Conservation (phyloP, 108 stramenopile genomes). For the Skeletonema menzelii region DNA sequence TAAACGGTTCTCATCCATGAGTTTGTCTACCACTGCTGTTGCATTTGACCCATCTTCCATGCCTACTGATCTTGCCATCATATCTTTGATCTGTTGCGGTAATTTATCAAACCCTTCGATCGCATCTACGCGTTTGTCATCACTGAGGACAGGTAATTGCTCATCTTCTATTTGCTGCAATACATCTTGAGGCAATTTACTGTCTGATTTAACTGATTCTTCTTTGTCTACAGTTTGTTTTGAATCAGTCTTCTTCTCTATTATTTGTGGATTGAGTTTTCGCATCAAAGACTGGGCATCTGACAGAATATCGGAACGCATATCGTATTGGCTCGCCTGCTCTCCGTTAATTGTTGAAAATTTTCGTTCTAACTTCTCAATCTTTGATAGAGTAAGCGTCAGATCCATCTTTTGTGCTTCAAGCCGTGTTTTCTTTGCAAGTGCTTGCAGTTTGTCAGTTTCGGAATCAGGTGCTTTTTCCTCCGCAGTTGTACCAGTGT, state of each 20-base stretch:
- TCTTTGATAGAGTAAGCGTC: constrained; percentile 30
- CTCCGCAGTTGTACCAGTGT: neutral
- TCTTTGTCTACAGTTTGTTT: neutral
- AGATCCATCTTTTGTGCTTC: constrained; percentile 41
- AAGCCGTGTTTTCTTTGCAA: constrained; percentile 25
- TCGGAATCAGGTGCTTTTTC: constrained; percentile 8
- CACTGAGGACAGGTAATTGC: constrained; percentile 6
- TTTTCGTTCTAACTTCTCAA: constrained; percentile 33
- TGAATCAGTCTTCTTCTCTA: neutral
- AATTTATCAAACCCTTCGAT: constrained; percentile 27
- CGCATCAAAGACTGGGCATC: neutral
- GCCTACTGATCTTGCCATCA: constrained; percentile 45
- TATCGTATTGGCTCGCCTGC: neutral
- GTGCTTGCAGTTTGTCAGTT: constrained; percentile 21
- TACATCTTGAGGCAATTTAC: neutral
- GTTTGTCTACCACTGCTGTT: constrained; percentile 40
- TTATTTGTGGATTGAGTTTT: constrained; percentile 4
- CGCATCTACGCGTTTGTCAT: constrained; percentile 46
- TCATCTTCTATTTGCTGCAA: constrained; percentile 7
- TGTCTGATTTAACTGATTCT: neutral
- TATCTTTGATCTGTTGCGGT: constrained; percentile 36
- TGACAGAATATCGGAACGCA: constrained; percentile 5
- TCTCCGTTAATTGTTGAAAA: neutral
- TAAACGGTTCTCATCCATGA: constrained; percentile 34
- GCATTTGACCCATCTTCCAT: constrained; percentile 32